phyloP scores from a whole-genome alignment of 257 asterid genomes.

The Linderniella brevidens region DNA sequence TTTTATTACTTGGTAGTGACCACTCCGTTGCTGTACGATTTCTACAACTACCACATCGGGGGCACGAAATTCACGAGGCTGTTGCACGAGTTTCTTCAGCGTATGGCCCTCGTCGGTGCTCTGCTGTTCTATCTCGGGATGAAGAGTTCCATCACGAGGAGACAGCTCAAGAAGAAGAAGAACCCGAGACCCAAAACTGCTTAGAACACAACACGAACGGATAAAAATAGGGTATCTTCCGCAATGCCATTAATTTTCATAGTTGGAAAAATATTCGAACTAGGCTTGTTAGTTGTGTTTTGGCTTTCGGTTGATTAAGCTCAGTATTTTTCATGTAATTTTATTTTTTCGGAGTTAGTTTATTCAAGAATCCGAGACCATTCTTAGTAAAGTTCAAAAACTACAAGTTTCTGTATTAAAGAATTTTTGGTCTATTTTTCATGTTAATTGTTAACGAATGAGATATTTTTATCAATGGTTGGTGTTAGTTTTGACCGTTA shows the following conservation, averaged over 20 bases:
- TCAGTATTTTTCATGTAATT: no score
- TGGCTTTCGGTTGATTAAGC: background rate
- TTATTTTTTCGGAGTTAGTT: no score
- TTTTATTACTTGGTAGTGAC: conserved; percentile 23
- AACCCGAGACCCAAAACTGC: conserved; percentile 30
- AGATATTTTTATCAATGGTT: no score
- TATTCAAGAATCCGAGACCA: no score
- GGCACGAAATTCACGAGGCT: conserved; percentile 17
- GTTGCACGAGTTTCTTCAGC: conserved; percentile 34
- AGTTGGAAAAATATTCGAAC: no score
- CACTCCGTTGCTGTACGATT: conserved; percentile 25
- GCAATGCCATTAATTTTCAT: background rate
- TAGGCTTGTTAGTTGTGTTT: no score
- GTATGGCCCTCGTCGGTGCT: conserved; percentile 31
- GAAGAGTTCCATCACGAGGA: conserved; percentile 35
- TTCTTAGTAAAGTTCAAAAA: no score
- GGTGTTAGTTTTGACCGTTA: no score
- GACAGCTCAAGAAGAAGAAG: conserved; percentile 34
- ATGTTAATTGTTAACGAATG: no score
- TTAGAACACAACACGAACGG: conserved; percentile 4
- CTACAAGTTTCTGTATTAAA: no score
- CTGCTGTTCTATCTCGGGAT: conserved; percentile 44
- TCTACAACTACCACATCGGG: conserved; percentile 23
- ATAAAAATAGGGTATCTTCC: background rate
- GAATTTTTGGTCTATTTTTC: no score